Percentiles rank a stretch among this genome's conserved stretches.
Conservation (phyloP, 495 filamentous ascomycete species). For the Podospora pseudopauciseta region DNA sequence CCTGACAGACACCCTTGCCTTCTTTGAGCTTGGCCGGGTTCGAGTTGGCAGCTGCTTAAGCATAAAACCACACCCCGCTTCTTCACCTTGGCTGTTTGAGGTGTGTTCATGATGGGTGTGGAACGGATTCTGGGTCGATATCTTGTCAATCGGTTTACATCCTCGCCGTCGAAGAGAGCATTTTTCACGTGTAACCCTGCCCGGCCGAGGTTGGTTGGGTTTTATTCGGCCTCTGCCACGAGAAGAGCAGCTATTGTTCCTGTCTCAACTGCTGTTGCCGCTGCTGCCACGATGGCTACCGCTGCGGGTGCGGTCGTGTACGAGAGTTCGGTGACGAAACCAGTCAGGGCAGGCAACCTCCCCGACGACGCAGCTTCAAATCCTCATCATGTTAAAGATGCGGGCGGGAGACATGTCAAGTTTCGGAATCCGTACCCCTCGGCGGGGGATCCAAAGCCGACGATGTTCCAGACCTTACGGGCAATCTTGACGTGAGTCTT, state of each 20-base stretch:
- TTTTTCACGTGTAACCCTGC: neutral
- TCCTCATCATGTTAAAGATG: slow-evolving; percentile 37
- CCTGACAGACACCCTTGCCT: neutral
- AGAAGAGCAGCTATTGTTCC: slow-evolving; percentile 4
- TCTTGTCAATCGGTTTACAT: neutral
- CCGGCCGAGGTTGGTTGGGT: neutral
- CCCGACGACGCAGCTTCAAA: slow-evolving; percentile 27
- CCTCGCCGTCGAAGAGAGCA: neutral
- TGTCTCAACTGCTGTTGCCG: slow-evolving; percentile 13
- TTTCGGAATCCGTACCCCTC: slow-evolving; percentile 40
- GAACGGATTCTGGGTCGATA: neutral
- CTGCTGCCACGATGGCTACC: neutral
- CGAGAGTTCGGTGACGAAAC: slow-evolving; percentile 25
- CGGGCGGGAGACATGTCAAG: slow-evolving; percentile 30
- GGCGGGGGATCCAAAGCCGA: slow-evolving; percentile 7
- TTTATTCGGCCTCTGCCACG: neutral
- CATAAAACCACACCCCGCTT: neutral
- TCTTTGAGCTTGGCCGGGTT: neutral
- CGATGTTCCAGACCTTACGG: neutral
- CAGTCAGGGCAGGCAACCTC: slow-evolving; percentile 12
- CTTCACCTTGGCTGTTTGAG: neutral
- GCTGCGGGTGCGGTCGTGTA: slow-evolving; percentile 8
- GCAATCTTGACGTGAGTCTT: slow-evolving; percentile 18
- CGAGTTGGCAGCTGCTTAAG: neutral
- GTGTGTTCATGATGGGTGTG: neutral